A percentile compares a stretch with the other conserved stretches of the same genome.
phyloP scores from a whole-genome alignment of 2,329 filamentous ascomycete species.

The Neofusicoccum laricinum region DNA sequence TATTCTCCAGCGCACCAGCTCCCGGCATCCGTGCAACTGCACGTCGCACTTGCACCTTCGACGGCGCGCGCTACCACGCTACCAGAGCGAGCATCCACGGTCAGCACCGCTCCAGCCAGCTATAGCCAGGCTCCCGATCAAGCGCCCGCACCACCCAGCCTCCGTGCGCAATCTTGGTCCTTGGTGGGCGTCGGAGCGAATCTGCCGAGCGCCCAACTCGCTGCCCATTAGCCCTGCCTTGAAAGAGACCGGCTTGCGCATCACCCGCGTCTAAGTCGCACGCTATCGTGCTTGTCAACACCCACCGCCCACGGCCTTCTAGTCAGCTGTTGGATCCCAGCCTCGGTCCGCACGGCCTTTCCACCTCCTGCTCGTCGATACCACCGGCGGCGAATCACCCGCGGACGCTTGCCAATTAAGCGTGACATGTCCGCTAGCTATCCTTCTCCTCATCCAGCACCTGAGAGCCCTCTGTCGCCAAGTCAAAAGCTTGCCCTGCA shows the following conservation, averaged over 20 bases:
- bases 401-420: slow-evolving; percentile 34
- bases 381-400: slow-evolving; percentile 36
- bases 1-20: slow-evolving; percentile 16
- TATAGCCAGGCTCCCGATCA: slow-evolving; percentile 13
- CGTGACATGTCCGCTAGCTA: slow-evolving; percentile 50
- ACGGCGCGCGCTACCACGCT: slow-evolving; percentile 14
- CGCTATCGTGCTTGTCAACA: slow-evolving; percentile 40
- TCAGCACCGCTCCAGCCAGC: slow-evolving; percentile 8
- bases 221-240: slow-evolving; percentile 29
- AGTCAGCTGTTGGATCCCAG: slow-evolving; percentile 21
- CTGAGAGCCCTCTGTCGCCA: slow-evolving; percentile 39
- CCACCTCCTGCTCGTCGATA: slow-evolving; percentile 19
- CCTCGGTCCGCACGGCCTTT: slow-evolving; percentile 20
- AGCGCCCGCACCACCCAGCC: slow-evolving; percentile 13
- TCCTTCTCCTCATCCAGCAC: slow-evolving; percentile 39
- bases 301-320: slow-evolving; percentile 34
- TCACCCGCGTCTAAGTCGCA: slow-evolving; percentile 48
- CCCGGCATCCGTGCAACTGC: slow-evolving; percentile 16
- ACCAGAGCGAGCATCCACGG: slow-evolving; percentile 5
- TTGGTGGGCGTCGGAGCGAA: slow-evolving; percentile 28
- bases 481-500: slow-evolving; percentile 39
- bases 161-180: slow-evolving; percentile 9
- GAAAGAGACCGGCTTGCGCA: slow-evolving; percentile 45
- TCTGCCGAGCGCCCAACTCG: slow-evolving; percentile 36
- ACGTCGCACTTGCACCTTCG: slow-evolving; percentile 14